phyloP scores from a whole-genome alignment of 192 early-diverging fungal species.

The Gryganskiella cystojenkinii region DNA sequence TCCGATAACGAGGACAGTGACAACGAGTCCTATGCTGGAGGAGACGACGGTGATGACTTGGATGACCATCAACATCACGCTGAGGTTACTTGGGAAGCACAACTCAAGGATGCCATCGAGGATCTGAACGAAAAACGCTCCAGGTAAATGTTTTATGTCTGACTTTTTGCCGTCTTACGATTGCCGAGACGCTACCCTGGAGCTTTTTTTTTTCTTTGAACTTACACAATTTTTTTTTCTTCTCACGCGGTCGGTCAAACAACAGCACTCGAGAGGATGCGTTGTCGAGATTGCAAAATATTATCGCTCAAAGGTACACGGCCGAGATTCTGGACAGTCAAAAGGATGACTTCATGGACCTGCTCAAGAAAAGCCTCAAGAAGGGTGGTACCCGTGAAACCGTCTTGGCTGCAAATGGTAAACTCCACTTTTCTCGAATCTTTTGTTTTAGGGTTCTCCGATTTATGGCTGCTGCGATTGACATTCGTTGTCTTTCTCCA shows the following conservation, averaged over 20 bases:
- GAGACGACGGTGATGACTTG: constrained; percentile 21
- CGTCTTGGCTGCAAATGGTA: constrained; percentile 55
- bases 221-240: constrained; percentile 6
- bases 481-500: neutral
- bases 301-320: constrained; percentile 64
- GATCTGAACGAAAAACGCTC: constrained; percentile 61
- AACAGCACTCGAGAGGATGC: constrained; percentile 70
- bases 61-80: constrained; percentile 11
- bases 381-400: constrained; percentile 56
- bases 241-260: neutral
- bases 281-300: constrained; percentile 55
- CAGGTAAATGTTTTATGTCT: constrained; percentile 48
- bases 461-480: too few species aligned
- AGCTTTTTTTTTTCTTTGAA: neutral
- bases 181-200: neutral
- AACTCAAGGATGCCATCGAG: constrained; percentile 62
- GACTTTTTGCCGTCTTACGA: neutral
- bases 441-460: neutral
- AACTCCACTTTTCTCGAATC: neutral
- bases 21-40: constrained; percentile 10
- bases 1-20: constrained; percentile 49
- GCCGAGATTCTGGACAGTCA: constrained; percentile 63
- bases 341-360: constrained; percentile 63
- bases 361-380: constrained; percentile 63
- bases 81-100: constrained; percentile 53